Base-by-base conservation (phyloP, 1,284 basidiomycete genomes). In the Schizophyllum amplum region DNA sequence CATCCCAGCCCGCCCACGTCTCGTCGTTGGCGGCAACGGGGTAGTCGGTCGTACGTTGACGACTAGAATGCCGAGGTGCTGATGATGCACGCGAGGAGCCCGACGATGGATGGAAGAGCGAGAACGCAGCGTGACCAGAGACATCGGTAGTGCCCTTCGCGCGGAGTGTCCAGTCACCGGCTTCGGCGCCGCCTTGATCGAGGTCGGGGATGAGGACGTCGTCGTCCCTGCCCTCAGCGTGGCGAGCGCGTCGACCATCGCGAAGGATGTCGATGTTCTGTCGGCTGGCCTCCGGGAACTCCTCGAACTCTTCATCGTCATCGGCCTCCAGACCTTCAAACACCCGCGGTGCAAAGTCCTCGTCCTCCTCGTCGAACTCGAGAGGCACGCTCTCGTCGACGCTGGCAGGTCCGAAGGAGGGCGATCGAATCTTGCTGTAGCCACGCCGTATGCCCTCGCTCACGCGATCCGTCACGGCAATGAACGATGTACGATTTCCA, bases 351-450 rank as follows among this genome's bases (percentile, higher is more conserved):
- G 33, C 51, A 60, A 86, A 83, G 56, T 85, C 83, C 57, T 86
- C 83, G 54, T 87, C 86, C 57, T 84, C 83, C 63, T 88, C 86
- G 54, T 85, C 84, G 66, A 89, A 88, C 68, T 86, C 82, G 47
- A 87, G 72, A 27, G 82, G 78, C 5, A 86, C 82, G 11, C 68
- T 63, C 1, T 63, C 65, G 47, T 61, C 11, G 60, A 63, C 22
- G 66, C 33, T 42, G 17, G 33, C 33, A 13, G 33, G 33, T 9
- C 33, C 33, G 17, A 13, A 17, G 13, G 33, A 42, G 3, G 33
- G 33, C 11, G 33, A 9, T 13, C 33, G 33, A 42, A 42, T 42
- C 7, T 42, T 42, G 33, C 33, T 42, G 17, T 42, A 42, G 55
- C 54, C 22, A 61, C 64, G 23, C 60, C 67, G 53, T 69, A 71